A percentile compares a stretch with the other conserved stretches of the same genome.
These are phyloP conservation scores for Delphinella strobiligena DNA, from an alignment of 2,329 filamentous ascomycete genomes.

Conservation along the genomic window DNA sequence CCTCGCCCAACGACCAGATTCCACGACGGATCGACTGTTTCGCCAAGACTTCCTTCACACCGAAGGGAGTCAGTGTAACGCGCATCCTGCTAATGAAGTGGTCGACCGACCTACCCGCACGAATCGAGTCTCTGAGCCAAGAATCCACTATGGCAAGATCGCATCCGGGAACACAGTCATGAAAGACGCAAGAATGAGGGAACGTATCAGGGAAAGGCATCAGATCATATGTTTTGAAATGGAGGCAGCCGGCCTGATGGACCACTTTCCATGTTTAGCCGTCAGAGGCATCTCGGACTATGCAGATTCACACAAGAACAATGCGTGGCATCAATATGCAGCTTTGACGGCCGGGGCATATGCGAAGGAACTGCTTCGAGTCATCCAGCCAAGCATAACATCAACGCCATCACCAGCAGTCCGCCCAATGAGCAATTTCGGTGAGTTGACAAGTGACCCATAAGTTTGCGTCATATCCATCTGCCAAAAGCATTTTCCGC, in stretches of 20 bases:
- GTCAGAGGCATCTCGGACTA: constrained; percentile 17
- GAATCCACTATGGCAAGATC: constrained; percentile 26
- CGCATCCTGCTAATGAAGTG: background rate
- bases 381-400: too few relatives aligned
- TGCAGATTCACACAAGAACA: constrained; percentile 15
- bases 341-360: constrained; percentile 13
- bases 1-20: background rate
- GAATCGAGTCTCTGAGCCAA: constrained; percentile 9
- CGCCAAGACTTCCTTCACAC: too few relatives aligned
- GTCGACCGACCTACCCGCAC: background rate
- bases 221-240: constrained; percentile 8
- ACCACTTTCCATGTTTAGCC: constrained; percentile 13
- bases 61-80: background rate
- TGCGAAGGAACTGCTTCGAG: constrained; percentile 14
- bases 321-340: constrained; percentile 15
- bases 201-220: constrained; percentile 7
- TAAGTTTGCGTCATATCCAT: too few relatives aligned
- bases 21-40: too few relatives aligned
- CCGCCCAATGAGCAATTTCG: too few relatives aligned
- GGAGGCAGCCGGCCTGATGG: too few relatives aligned
- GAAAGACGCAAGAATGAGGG: constrained; percentile 5
- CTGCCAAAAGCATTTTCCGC: too few relatives aligned
- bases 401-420: too few relatives aligned
- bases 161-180: constrained; percentile 24
- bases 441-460: too few relatives aligned